Evolutionary conservation across 805 yeast species (phyloP).

Genomic region (Hanseniaspora vineae): DNA sequence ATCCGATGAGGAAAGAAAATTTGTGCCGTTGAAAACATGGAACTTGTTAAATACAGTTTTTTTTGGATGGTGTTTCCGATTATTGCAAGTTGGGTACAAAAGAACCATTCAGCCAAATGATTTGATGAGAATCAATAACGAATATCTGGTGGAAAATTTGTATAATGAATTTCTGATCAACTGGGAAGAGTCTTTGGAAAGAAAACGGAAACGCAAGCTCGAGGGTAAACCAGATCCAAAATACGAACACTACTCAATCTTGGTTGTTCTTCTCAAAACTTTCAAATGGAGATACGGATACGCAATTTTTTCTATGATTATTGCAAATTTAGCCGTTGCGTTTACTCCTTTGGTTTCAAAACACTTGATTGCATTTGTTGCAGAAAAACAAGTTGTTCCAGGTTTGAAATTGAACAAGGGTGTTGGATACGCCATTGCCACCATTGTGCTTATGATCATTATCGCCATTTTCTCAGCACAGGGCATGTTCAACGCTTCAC

Average conservation of each 20-base stretch:
- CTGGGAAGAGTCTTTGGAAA: slow-evolving; percentile 12
- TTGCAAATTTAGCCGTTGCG: slow-evolving; percentile 35
- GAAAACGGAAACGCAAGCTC: slow-evolving; percentile 20
- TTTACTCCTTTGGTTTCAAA: slow-evolving; percentile 44
- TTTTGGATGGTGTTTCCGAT: slow-evolving; percentile 50
- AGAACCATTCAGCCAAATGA: slow-evolving; percentile 48
- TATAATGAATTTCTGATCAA: slow-evolving; percentile 20
- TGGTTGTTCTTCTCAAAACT: slow-evolving; percentile 35
- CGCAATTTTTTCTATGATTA: slow-evolving; percentile 29
- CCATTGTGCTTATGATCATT: slow-evolving; percentile 30
- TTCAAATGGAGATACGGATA: slow-evolving; percentile 32
- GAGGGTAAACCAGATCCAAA: slow-evolving; percentile 17
- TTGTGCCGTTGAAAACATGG: slow-evolving; percentile 30
- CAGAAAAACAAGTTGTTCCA: slow-evolving; percentile 26
- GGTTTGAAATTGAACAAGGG: slow-evolving; percentile 36
- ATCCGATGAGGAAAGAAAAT: slow-evolving; percentile 34
- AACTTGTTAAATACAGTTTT: slow-evolving; percentile 11
- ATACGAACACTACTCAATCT: slow-evolving; percentile 29
- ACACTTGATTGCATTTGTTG: slow-evolving; percentile 42
- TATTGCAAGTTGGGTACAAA: slow-evolving; percentile 47
- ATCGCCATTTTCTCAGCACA: slow-evolving; percentile 35
- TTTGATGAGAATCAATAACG: slow-evolving; percentile 29
- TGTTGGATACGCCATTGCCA: slow-evolving; percentile 48
- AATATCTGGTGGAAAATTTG: slow-evolving; percentile 24
- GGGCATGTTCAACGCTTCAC: slow-evolving; percentile 35